A percentile compares a stretch with the other conserved stretches of the same genome.
Evolutionary conservation across 2,329 filamentous ascomycete species (phyloP).

Genomic region (Coniochaeta ligniaria): DNA sequence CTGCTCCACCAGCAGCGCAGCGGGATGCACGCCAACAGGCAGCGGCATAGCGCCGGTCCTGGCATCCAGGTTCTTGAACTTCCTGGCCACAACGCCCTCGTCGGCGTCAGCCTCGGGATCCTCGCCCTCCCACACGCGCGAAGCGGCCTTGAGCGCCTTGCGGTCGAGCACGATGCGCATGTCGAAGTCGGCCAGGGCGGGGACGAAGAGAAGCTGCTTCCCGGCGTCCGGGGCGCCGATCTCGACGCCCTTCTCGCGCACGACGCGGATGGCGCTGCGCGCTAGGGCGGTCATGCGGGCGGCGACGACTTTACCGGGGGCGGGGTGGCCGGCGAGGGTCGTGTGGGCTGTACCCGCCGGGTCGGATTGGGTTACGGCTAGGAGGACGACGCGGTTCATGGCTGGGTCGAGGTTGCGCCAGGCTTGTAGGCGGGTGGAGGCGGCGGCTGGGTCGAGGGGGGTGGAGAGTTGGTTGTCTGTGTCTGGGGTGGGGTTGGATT

Average conservation of each 20-base stretch:
- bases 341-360: slow-evolving; percentile 75
- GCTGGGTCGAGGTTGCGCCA: slow-evolving; percentile 85
- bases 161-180: slow-evolving; percentile 68
- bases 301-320: slow-evolving; percentile 74
- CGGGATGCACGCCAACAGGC: slow-evolving; percentile 52
- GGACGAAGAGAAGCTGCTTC: slow-evolving; percentile 59
- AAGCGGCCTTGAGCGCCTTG: slow-evolving; percentile 35
- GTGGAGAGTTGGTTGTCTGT: slow-evolving; percentile 13
- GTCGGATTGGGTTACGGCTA: slow-evolving; percentile 76
- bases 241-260: slow-evolving; percentile 43
- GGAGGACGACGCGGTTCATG: slow-evolving; percentile 76
- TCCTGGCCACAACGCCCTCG: slow-evolving; percentile 2
- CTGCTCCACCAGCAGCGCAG: slow-evolving; percentile 58
- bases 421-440: slow-evolving; percentile 67
- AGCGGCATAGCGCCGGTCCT: slow-evolving; percentile 36
- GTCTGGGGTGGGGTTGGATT: neutral
- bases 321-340: slow-evolving; percentile 40
- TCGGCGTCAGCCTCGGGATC: slow-evolving; percentile 25
- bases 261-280: slow-evolving; percentile 61
- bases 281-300: slow-evolving; percentile 77
- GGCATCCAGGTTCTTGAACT: slow-evolving; percentile 75
- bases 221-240: slow-evolving; percentile 43
- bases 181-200: slow-evolving; percentile 72
- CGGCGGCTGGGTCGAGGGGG: slow-evolving; percentile 49
- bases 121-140: slow-evolving; percentile 21